Base-by-base conservation (phyloP, 1,139 yeast genomes). In the Zygoascus meyerae region DNA sequence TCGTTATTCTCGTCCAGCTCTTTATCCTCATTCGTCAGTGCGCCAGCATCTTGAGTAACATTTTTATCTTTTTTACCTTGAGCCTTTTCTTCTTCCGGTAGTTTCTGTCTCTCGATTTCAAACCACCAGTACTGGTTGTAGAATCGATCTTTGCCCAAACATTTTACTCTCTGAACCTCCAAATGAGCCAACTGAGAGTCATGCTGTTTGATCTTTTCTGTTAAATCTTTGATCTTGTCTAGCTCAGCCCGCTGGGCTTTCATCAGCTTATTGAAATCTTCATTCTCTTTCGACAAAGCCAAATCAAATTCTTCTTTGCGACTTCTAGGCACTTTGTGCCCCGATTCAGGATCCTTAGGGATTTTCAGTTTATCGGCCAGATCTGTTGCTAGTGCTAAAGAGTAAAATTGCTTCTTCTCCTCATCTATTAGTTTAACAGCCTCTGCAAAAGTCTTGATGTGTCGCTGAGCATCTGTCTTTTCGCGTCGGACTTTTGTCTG, bases 61-160 rank as follows among this genome's bases (percentile, higher is more conserved):
- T 66, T 9, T 57, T 67, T 1, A 58, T 67, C 10, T 68, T 70
- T 1, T 63, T 67, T 6, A 62, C 63, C 12, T 63, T 55, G n/a
- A n/a, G n/a, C 28, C 15, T 34, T 37, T 11, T 21, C 33, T 30
- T 33, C 38, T 9, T 26, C 34, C n/a, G 39, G 69, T 65, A 33
- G 75, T 72, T 45, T 72, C 77, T 40, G 78, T 64, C 77, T 77
- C 5, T 89, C 86, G 47, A 86, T 71, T 0, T 92, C 97, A 61
- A 90, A 81, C 96, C 96, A 92, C 95, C 95, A 94, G 64, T 90
- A 92, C 55, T 92, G 73, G 66, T 92, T 94, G 62, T 72, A 87
- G 52, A 78, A 77, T 47, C 95, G 72, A 63, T 92, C 99, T 53
- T 81, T 77, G 4, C 99, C 99, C 28, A 92, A 68, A 43, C 79